Evolutionary conservation across 306 rosid species (phyloP).

Genomic region (Cicer bijugum): DNA sequence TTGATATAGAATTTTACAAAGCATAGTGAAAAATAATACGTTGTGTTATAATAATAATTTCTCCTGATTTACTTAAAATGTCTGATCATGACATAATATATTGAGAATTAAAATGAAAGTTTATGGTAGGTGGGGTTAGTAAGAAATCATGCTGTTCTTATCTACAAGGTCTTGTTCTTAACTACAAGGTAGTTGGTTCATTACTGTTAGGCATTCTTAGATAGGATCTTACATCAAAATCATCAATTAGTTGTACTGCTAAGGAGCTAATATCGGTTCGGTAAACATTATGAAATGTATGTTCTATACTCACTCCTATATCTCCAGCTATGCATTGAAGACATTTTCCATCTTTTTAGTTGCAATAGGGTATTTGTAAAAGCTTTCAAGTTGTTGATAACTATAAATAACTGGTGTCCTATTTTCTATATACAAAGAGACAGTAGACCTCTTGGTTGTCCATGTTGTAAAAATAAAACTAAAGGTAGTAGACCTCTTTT

Average conservation of each 20-base stretch:
- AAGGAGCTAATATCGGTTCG: slow-evolving; percentile 4
- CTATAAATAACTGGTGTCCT: slow-evolving; percentile 9
- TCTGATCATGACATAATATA: not conserved
- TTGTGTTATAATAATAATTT: not conserved
- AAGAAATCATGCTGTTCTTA: slow-evolving; percentile 21
- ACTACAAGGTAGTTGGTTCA: slow-evolving; percentile 8
- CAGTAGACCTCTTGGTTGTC: slow-evolving; percentile 4
- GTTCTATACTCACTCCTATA: slow-evolving; percentile 1
- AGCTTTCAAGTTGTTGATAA: slow-evolving; percentile 1
- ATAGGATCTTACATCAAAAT: slow-evolving; percentile 7
- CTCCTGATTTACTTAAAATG: not conserved
- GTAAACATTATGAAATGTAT: not conserved
- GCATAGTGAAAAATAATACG: not conserved
- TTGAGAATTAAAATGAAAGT: not conserved
- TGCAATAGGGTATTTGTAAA: slow-evolving; percentile 13
- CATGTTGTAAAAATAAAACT: not conserved
- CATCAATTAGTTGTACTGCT: not conserved
- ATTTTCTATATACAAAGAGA: slow-evolving; percentile 9
- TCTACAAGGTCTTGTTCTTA: slow-evolving; percentile 33
- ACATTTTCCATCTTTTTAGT: slow-evolving; percentile 11
- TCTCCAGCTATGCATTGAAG: not conserved
- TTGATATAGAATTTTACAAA: slow-evolving; percentile 16
- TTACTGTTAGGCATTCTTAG: not conserved
- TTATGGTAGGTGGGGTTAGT: slow-evolving; percentile 13
- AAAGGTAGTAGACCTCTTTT: not conserved